Evolutionary conservation across 768 basidiomycete species (phyloP), one percentile per base, ranked within the genome.

Genomic region (Xerocomellus intermedius): DNA sequence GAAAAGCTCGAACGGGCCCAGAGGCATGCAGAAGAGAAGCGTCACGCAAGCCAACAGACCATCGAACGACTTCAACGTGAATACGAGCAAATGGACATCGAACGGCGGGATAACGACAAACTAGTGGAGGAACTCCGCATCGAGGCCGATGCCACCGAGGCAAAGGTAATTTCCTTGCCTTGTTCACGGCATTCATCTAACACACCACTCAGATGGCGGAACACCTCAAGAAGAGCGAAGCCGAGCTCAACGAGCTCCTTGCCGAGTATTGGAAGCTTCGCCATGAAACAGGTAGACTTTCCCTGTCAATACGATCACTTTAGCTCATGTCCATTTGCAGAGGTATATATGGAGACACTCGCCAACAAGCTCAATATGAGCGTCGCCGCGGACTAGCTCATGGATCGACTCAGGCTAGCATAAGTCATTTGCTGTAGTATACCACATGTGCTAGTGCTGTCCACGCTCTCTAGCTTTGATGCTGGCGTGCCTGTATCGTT

Each of bases 311-410:
- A 37, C 16, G 3, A 10, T 21, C 33, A 22, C 30, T 32, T 48
- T 33, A 9, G 44, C 46, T 59, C 44, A 61, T 30, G 7, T 35
- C 52, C 51, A 41, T 52, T 43, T 30, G 21, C 59, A 91, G 91
- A 91, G 68, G 80, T 91, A 2, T 93, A 90, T 63, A 91, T 92
- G 90, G 90, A 91, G 69, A 91, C 86, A 0, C 74, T 92, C 26
- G 87, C 89, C 4, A 89, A 89, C 70, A 89, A 89, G 62, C 76
- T 93, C 42, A 89, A 87, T 49, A 78, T 89, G 79, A 74, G 67
- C 48, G 77, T 77, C 37, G 54, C 61, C 32, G 64, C 69, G 3
- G 68, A 65, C 19, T 68, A 64, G 48, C 14, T 24, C 7, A 26
- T 30, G 24, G 8, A 41, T 42, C 19, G 19, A 26, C 12, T 21